phyloP scores from a whole-genome alignment of 23 red algal species.

The Porphyridium purpureum region DNA sequence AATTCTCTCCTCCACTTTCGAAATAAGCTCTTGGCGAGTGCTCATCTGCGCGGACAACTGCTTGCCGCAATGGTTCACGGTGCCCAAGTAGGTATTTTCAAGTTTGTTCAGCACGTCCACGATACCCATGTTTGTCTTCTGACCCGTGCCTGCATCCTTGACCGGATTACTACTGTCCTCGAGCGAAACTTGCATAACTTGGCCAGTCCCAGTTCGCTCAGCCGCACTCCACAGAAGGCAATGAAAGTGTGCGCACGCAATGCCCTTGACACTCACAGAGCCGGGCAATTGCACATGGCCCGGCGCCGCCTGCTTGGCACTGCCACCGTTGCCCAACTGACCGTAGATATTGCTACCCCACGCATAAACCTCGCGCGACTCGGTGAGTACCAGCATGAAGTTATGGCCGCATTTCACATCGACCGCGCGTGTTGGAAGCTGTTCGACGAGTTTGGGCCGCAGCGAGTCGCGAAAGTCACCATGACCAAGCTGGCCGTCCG shows the following conservation, averaged over 20 bases:
- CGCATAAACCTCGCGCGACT: conserved; percentile 44
- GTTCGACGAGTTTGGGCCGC: conserved; percentile 43
- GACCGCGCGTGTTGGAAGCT: conserved; percentile 17
- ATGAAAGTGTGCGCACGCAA: conserved; percentile 77
- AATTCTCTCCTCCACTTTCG: too few relatives aligned
- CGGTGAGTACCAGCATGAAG: conserved; percentile 61
- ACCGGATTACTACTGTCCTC: too few relatives aligned
- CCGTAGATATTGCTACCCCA: conserved; percentile 92
- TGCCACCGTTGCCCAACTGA: conserved; percentile 62
- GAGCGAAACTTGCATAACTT: too few relatives aligned
- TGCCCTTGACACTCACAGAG: conserved; percentile 5
- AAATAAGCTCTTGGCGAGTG: too few relatives aligned
- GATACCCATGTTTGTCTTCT: too few relatives aligned
- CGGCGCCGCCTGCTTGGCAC: conserved; percentile 30
- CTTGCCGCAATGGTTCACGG: too few relatives aligned
- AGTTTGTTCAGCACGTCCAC: too few relatives aligned
- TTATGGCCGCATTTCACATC: conserved; percentile 89
- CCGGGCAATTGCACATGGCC: conserved; percentile 33
- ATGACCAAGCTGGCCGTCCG: conserved; percentile 58
- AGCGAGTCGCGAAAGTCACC: conserved; percentile 18
- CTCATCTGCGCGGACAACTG: too few relatives aligned
- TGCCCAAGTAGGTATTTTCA: too few relatives aligned
- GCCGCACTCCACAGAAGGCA: conserved; percentile 25
- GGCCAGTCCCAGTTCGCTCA: too few relatives aligned
- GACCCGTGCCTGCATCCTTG: too few relatives aligned